phyloP scores from a whole-genome alignment of 108 stramenopile species.

The Pseudonitzschia pungens region DNA sequence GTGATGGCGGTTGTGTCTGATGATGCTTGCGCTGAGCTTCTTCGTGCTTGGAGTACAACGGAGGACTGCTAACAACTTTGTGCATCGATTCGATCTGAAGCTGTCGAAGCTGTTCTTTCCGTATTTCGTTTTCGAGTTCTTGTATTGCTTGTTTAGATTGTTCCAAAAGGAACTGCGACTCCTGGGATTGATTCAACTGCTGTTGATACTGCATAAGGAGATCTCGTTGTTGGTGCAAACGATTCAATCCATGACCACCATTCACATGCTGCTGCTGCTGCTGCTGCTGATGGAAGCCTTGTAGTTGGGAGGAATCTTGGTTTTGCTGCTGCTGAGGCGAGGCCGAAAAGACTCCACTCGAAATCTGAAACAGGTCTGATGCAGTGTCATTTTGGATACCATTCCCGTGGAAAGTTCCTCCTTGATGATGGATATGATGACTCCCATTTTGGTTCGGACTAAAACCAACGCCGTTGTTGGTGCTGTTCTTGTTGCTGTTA shows the following conservation, averaged over 20 bases:
- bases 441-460: background rate
- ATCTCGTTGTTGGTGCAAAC: conserved; percentile 11
- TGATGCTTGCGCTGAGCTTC: background rate
- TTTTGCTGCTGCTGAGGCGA: conserved; percentile 1
- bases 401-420: background rate
- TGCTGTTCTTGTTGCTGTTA: background rate
- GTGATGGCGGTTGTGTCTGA: background rate
- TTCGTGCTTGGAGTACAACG: background rate
- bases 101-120: conserved; percentile 1
- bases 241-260: background rate
- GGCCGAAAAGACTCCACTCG: background rate
- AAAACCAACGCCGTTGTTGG: background rate
- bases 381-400: background rate
- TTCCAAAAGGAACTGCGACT: background rate
- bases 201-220: conserved; percentile 1
- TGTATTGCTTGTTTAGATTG: background rate
- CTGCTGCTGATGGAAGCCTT: conserved; percentile 8
- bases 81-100: background rate
- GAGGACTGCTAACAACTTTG: background rate
- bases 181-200: background rate
- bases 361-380: background rate
- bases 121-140: background rate
- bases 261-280: background rate
- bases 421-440: too few relatives aligned
- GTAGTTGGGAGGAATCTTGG: conserved; percentile 6